Evolutionary conservation across 805 yeast genomes (phyloP), one percentile per base, ranked within the genome.

Genomic region (Saccharomycopsis javanensis): DNA sequence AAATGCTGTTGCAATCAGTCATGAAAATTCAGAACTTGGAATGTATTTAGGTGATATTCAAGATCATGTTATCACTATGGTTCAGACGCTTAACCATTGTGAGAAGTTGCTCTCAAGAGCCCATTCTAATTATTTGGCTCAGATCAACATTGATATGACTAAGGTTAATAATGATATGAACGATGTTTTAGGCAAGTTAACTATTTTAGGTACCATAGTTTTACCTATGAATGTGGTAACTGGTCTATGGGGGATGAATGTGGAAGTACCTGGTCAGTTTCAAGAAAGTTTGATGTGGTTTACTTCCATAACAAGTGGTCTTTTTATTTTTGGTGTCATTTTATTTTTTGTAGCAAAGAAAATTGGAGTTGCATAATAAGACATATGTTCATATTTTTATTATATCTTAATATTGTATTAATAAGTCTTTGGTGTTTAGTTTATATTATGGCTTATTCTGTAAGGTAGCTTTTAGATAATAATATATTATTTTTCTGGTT

Each of bases 201-300:
- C 98, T 4, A 86, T 91, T 50, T 72, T 92, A 60, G 99, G 98
- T 78, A 89, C 98, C 0, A 89, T 94, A 57, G 97, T 94, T n/a
- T 74, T 94, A 59, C 99, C 99, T 2, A 81, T 94, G 79, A 94
- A 94, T 67, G 88, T 94, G 56, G 85, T 94, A 16, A 94, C 99
- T 0, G 99, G 99, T 23, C 72, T 94, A 51, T 94, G 98, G 98
- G 99, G 99, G 58, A 94, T 94, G 99, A 94, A 94, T 72, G 96
- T 94, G 62, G 65, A 88, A 11, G 99, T 94, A 28, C 99, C 99
- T 0, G 99, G 99, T 0, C 98, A 92, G 68, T 79, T 75, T 23
- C 70, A 71, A 5, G 79, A 76, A 11, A 77, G 81, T 5, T 68
- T 86, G 60, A 63, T 67, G 1, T 86, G 94, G 94, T 86, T 87